Evolutionary conservation across 202 grass and related monocot species (phyloP), one percentile per base, ranked within the genome.

Genomic region (Cymbopogon flexuosus): DNA sequence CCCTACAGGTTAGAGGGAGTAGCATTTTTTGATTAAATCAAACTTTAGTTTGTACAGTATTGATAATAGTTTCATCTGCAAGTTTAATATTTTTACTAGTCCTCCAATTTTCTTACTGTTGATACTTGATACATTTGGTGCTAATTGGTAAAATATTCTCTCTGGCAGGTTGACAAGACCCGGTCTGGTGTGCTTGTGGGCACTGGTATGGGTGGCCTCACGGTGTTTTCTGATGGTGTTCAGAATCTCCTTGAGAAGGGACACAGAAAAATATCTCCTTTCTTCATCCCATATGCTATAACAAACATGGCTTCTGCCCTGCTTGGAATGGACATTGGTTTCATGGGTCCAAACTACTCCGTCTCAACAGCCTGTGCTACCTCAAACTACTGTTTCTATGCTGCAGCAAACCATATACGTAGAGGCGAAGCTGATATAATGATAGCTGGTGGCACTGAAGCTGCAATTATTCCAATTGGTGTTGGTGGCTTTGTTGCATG

Each of bases 311-410:
- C 60, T 56, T 90, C 94, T n/a, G 91, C 94, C 5, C 65, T 97
- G 75, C 89, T 97, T 70, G 91, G 69, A 47, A 97, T 93, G 85
- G 94, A 97, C 66, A 85, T 97, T 71, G 89, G 89, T 21, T 97
- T 97, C 89, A 97, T 97, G 94, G 94, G 94, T 74, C 86, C 91
- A 84, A 97, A 93, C 54, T 97, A 97, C 63, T 97, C 94, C 22
- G 93, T 97, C 83, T 97, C 94, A 71, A 93, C 91, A 63, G 94
- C 94, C 12, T 97, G 94, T 68, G 94, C 94, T 80, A 97, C 94
- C 60, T 92, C 91, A 3, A 97, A 97, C 51, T 93, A 93, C 89
- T 93, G 94, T 60, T 90, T 97, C 77, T 88, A 92, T n/a, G 85
- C 87, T 64, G 94, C 94, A 37, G 91, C 94, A 80, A 93, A 93